Evolutionary conservation across 2,329 filamentous ascomycete genomes (phyloP).

Genomic region (Colletotrichum cuscutae): DNA sequence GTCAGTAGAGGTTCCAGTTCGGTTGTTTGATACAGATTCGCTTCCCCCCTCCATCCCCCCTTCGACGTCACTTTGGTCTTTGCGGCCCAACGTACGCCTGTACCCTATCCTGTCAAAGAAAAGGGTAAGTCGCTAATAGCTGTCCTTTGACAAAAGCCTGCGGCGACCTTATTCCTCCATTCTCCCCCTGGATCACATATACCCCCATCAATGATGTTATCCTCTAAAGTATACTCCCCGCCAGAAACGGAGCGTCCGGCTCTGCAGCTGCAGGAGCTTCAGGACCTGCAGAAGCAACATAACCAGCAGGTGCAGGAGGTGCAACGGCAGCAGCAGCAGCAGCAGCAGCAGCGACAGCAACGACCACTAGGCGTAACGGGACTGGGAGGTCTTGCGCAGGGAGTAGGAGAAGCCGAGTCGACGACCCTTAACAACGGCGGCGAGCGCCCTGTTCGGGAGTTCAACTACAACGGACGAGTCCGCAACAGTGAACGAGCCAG

Average conservation of each 20-base stretch:
- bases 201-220: neutral
- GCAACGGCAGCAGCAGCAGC: neutral
- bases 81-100: neutral
- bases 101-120: neutral
- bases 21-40: conserved; percentile 21
- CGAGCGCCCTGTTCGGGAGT: conserved; percentile 29
- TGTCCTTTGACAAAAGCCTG: neutral
- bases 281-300: conserved; percentile 19
- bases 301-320: neutral
- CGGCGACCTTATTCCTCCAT: neutral
- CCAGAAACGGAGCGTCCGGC: conserved; percentile 12
- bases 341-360: neutral
- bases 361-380: neutral
- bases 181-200: neutral
- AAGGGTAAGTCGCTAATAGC: neutral
- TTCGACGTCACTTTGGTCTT: neutral
- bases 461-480: conserved; percentile 33
- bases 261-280: conserved; percentile 24
- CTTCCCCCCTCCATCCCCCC: neutral
- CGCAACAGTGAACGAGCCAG: conserved; percentile 25
- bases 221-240: neutral
- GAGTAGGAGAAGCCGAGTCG: neutral
- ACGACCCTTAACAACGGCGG: conserved; percentile 1
- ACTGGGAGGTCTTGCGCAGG: neutral
- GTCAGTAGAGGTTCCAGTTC: conserved; percentile 20